These are phyloP conservation scores for Cyclotella kingstonii DNA, from an alignment of 108 stramenopile species.

Conservation along the genomic window DNA sequence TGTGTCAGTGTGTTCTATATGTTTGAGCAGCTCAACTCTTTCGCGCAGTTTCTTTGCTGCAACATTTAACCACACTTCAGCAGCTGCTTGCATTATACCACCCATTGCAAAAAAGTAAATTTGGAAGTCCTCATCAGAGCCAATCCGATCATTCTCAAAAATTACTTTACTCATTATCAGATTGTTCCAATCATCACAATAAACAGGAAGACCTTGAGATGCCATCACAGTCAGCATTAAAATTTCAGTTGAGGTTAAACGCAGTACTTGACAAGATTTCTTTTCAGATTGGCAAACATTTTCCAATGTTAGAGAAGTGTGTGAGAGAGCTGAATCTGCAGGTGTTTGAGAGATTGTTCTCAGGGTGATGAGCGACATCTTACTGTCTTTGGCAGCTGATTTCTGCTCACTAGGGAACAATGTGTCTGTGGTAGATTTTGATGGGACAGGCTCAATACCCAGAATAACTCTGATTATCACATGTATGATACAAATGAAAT, in stretches of 20 bases:
- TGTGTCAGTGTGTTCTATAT: conserved; percentile 6
- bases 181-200: conserved; percentile 40
- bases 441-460: conserved; percentile 42
- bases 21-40: conserved; percentile 1
- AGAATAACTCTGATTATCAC: conserved; percentile 17
- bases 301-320: conserved; percentile 19
- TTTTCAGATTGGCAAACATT: conserved; percentile 14
- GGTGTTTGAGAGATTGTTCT: conserved; percentile 39
- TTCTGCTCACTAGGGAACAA: conserved; percentile 31
- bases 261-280: conserved; percentile 14
- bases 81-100: conserved; percentile 31
- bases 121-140: conserved; percentile 21
- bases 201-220: conserved; percentile 59
- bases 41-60: conserved; percentile 30
- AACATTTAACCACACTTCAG: conserved; percentile 41
- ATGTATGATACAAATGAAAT: neutral
- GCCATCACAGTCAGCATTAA: conserved; percentile 58
- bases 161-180: conserved; percentile 9
- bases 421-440: conserved; percentile 29
- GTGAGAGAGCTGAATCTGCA: conserved; percentile 40
- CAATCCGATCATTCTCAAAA: conserved; percentile 14
- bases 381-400: conserved; percentile 15
- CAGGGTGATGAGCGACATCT: conserved; percentile 30
- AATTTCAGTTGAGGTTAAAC: conserved; percentile 53
- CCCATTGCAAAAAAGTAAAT: conserved; percentile 43